Percentiles rank a stretch among this genome's conserved stretches.
These are phyloP conservation scores for Colletotrichum salicis DNA, from an alignment of 2,329 filamentous ascomycete genomes.

Conservation along the genomic window DNA sequence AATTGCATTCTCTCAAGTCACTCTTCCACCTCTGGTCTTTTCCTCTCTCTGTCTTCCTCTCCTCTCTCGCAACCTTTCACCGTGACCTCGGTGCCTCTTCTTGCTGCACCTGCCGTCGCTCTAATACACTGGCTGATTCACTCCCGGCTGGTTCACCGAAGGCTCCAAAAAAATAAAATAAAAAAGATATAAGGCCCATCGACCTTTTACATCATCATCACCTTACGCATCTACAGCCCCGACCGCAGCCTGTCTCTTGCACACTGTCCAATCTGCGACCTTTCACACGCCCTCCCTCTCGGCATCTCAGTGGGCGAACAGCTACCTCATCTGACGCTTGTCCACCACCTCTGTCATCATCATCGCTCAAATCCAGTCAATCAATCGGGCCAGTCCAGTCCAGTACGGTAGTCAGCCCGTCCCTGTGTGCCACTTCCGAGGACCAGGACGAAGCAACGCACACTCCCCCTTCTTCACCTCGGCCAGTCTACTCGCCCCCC, in stretches of 20 bases:
- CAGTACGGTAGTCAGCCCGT: not conserved
- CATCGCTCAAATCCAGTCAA: not conserved
- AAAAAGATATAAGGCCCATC: not conserved
- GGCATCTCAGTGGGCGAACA: not conserved
- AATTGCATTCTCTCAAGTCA: not conserved
- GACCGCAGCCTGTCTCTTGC: not conserved
- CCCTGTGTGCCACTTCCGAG: not conserved
- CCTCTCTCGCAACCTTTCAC: not conserved
- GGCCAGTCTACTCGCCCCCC: not conserved
- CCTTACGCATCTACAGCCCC: not conserved
- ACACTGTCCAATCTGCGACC: not conserved
- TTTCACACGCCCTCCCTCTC: not conserved
- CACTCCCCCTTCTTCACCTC: not conserved
- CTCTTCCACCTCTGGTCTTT: too few species aligned
- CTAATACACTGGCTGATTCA: not conserved
- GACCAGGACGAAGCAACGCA: not conserved
- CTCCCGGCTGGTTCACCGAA: too few species aligned
- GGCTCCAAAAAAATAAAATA: not conserved
- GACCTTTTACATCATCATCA: not conserved
- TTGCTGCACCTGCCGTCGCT: not conserved
- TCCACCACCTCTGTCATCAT: slow-evolving; percentile 33
- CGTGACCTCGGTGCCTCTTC: not conserved
- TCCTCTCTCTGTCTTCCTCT: not conserved
- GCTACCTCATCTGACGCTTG: slow-evolving; percentile 12
- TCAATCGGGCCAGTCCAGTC: not conserved